Evolutionary conservation across 1,284 basidiomycete genomes (phyloP), one percentile per base, ranked within the genome.

Genomic region (Pseudomicrostroma phylloplanum): DNA sequence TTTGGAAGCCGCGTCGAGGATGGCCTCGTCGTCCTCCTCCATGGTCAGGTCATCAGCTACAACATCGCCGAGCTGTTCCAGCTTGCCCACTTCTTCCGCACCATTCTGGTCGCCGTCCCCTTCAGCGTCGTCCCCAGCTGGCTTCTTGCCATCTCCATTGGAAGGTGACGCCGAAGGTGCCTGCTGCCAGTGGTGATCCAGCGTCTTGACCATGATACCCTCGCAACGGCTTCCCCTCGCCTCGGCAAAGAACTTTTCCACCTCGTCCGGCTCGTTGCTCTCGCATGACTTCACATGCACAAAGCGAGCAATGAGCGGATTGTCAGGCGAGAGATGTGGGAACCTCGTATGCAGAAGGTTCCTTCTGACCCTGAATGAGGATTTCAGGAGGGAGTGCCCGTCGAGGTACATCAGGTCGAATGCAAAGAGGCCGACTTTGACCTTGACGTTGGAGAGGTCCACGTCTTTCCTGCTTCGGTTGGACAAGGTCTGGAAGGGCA

Each of bases 161-260:
- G 39, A 21, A 53, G 49, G 42, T 26, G 42, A 15, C 54, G 53
- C 56, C 56, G 40, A 25, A 8, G 58, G 59, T 13, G 60, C 59
- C 36, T 56, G 56, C 51, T 67, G 67, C 67, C 66, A 70, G 43
- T 68, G 73, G 55, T 74, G 64, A 54, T 81, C 80, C 62, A 84
- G 71, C 21, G 91, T 88, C 82, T 96, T 96, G 75, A 96, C 85
- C 92, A 96, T 94, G 68, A 96, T 83, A 4, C 92, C 92, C 79
- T 96, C 92, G 64, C 89, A 91, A 62, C 87, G 87, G 77, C 87
- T 87, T 72, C 87, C 85, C n/a, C 91, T 84, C 4, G 91, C 88
- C 64, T 83, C 83, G 68, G 86, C 82, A 84, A 92, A 92, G 78
- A 96, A 96, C 19, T 60, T 41, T 11, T 82, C 85, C 9, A 96